These are phyloP conservation scores for Tagetes patula DNA, from an alignment of 129 eudicot genomes.

Conservation along the genomic window DNA sequence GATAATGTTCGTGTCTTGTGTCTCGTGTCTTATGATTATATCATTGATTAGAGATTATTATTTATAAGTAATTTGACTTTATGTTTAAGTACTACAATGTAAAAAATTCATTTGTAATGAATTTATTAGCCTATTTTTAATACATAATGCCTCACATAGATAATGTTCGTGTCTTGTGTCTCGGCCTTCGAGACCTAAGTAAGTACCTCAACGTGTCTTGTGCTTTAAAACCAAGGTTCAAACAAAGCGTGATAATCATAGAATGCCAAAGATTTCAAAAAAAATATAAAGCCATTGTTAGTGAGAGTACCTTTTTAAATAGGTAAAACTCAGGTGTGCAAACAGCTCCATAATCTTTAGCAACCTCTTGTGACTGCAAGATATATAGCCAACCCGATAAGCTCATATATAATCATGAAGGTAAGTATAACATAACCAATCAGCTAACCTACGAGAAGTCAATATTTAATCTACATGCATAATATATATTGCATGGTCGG, in stretches of 20 bases:
- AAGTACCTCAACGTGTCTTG: not conserved
- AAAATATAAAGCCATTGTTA: not conserved
- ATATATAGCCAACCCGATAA: not conserved
- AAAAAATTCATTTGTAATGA: not conserved
- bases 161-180: not conserved
- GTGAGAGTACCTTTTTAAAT: constrained; percentile 66
- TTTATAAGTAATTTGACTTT: not conserved
- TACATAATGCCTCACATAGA: not conserved
- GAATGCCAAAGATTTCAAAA: constrained; percentile 8
- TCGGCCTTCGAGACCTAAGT: not conserved
- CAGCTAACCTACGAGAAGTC: not conserved
- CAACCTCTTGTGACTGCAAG: constrained; percentile 94
- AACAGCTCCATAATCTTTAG: constrained; percentile 92
- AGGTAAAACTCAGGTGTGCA: constrained; percentile 95
- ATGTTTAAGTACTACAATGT: not conserved
- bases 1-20: not conserved
- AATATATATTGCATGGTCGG: not conserved
- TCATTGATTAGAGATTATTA: not conserved
- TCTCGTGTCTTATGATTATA: not conserved
- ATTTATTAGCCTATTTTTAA: not conserved
- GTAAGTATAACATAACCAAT: not conserved
- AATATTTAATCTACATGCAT: not conserved
- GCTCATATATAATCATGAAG: not conserved
- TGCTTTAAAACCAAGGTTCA: not conserved
- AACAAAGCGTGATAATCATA: constrained; percentile 4